Conservation (phyloP, 2,329 filamentous ascomycete genomes). For the Zymoseptoria ardabiliae region DNA sequence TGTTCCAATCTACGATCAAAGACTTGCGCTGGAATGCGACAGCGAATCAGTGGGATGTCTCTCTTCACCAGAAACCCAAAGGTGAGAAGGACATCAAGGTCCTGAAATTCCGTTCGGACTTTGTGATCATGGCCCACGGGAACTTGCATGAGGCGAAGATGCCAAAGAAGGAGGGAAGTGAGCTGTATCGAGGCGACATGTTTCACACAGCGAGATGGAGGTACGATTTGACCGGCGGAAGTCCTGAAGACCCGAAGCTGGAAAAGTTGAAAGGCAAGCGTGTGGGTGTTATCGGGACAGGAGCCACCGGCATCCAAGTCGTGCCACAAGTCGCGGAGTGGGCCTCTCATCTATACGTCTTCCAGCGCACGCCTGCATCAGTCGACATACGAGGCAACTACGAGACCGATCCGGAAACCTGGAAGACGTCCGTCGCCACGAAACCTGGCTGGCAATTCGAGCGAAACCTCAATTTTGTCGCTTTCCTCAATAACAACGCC, state of each 20-base stretch:
- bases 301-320: slow-evolving; percentile 37
- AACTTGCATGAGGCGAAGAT: slow-evolving; percentile 41
- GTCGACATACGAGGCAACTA: slow-evolving; percentile 31
- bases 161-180: slow-evolving; percentile 35
- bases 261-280: slow-evolving; percentile 34
- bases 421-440: slow-evolving; percentile 29
- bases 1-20: slow-evolving; percentile 43
- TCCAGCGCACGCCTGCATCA: slow-evolving; percentile 39
- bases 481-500: slow-evolving; percentile 30
- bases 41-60: slow-evolving; percentile 28
- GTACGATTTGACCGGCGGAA: slow-evolving; percentile 37
- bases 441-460: slow-evolving; percentile 45
- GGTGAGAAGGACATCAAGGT: slow-evolving; percentile 13
- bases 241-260: slow-evolving; percentile 22
- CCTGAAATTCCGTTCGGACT: slow-evolving; percentile 31
- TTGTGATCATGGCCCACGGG: slow-evolving; percentile 36
- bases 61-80: slow-evolving; percentile 26
- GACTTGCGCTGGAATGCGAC: slow-evolving; percentile 43
- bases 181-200: slow-evolving; percentile 33
- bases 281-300: slow-evolving; percentile 40
- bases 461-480: slow-evolving; percentile 41
- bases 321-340: slow-evolving; percentile 35
- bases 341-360: slow-evolving; percentile 34
- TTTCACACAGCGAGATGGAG: slow-evolving; percentile 43
- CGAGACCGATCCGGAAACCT: slow-evolving; percentile 38